Evolutionary conservation across 2,329 filamentous ascomycete genomes (phyloP).

Genomic region (Monilinia polystroma): DNA sequence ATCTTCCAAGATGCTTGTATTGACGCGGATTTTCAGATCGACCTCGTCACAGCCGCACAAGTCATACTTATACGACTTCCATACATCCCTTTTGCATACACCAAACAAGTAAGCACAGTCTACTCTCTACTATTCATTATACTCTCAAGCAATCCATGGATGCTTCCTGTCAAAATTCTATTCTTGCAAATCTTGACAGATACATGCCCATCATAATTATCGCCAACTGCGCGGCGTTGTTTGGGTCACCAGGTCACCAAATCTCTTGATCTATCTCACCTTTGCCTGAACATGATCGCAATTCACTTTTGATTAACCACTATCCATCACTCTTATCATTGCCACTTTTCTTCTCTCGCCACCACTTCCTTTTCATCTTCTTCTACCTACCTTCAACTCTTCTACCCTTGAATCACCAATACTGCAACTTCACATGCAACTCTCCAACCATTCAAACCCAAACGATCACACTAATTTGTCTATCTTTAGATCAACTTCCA

Average conservation of each 20-base stretch:
- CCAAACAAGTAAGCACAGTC: background rate
- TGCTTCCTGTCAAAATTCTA: background rate
- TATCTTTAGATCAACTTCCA: conserved; percentile 3
- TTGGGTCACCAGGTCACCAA: too few relatives aligned
- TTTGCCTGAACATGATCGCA: background rate
- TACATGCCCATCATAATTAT: background rate
- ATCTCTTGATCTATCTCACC: conserved; percentile 18
- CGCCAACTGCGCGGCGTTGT: background rate
- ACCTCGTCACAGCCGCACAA: conserved; percentile 3
- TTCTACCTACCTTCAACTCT: background rate
- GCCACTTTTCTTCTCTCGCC: background rate
- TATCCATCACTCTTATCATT: background rate
- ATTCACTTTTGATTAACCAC: conserved; percentile 1
- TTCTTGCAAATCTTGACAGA: background rate
- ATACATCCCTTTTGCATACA: background rate
- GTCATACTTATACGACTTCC: background rate
- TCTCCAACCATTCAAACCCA: background rate
- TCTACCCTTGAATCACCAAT: background rate
- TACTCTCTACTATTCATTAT: background rate
- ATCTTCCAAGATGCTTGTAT: background rate
- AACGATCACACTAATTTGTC: conserved; percentile 10
- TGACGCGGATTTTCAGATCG: background rate
- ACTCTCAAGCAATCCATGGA: too few relatives aligned
- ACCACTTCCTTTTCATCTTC: background rate
- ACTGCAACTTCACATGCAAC: background rate